phyloP scores from a whole-genome alignment of 1,284 basidiomycete genomes.

The Rhodotorula sp. region DNA sequence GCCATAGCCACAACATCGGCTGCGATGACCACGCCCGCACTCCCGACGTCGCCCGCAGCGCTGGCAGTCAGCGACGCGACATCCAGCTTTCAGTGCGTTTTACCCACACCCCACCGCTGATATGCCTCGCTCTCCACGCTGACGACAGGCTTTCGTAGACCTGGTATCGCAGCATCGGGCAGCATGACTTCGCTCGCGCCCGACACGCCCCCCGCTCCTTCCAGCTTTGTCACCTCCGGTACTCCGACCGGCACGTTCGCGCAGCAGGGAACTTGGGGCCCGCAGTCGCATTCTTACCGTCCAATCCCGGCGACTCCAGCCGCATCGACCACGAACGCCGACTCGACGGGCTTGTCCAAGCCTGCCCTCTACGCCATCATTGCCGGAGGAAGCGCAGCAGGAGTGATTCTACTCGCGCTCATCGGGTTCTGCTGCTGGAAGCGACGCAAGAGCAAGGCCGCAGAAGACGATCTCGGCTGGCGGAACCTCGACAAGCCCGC shows the following conservation, averaged over 20 bases:
- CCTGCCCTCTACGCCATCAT: constrained; percentile 28
- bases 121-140: not conserved
- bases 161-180: constrained; percentile 14
- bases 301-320: not conserved
- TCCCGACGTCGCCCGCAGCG: too few relatives aligned
- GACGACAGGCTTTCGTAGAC: not conserved
- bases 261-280: not conserved
- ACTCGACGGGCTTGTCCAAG: constrained; percentile 6
- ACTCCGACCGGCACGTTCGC: not conserved
- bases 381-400: constrained; percentile 17
- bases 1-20: too few relatives aligned
- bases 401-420: constrained; percentile 13
- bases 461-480: constrained; percentile 25
- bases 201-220: not conserved
- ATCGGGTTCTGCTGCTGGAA: constrained; percentile 36
- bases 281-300: not conserved
- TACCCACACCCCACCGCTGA: not conserved
- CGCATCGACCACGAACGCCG: not conserved
- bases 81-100: constrained; percentile 5
- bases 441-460: constrained; percentile 24
- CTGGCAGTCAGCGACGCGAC: too few relatives aligned
- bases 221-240: not conserved
- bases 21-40: too few relatives aligned
- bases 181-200: constrained; percentile 24
- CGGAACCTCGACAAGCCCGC: constrained; percentile 14